Conservation (phyloP, 2,329 filamentous ascomycete genomes). For the Aspergillus sp. region DNA sequence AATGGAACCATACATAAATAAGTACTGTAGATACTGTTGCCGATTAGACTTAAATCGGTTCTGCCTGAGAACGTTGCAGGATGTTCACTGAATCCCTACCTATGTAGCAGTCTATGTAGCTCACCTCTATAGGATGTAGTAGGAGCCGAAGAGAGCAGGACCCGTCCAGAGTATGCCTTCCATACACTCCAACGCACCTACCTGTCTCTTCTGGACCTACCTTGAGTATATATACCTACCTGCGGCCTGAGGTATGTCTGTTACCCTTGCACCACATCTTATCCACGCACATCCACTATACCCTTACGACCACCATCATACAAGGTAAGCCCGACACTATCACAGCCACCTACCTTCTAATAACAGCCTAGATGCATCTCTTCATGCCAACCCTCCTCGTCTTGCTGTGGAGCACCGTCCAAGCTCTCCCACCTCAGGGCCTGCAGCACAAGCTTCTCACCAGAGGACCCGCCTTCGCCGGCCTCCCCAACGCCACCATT, state of each 20-base stretch:
- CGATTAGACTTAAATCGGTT: too few species aligned
- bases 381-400: slow-evolving; percentile 16
- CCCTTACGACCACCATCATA: not conserved
- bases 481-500: slow-evolving; percentile 18
- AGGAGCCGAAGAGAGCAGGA: too few species aligned
- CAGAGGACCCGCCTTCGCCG: slow-evolving; percentile 20
- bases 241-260: too few species aligned
- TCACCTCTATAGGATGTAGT: too few species aligned
- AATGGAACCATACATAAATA: too few species aligned
- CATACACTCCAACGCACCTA: too few species aligned
- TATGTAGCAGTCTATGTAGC: too few species aligned
- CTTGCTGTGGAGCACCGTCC: slow-evolving; percentile 11
- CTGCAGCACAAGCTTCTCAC: slow-evolving; percentile 26
- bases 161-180: too few species aligned
- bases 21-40: too few species aligned
- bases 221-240: not conserved
- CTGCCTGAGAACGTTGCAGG: too few species aligned
- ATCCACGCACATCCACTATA: not conserved
- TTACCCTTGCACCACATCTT: not conserved
- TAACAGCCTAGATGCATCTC: slow-evolving; percentile 15
- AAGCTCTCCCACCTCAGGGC: not conserved
- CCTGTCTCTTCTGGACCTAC: not conserved
- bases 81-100: too few species aligned
- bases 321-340: not conserved
- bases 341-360: not conserved